Conservation (phyloP, 176 grass and related monocot species). For the Carex littledalei region DNA sequence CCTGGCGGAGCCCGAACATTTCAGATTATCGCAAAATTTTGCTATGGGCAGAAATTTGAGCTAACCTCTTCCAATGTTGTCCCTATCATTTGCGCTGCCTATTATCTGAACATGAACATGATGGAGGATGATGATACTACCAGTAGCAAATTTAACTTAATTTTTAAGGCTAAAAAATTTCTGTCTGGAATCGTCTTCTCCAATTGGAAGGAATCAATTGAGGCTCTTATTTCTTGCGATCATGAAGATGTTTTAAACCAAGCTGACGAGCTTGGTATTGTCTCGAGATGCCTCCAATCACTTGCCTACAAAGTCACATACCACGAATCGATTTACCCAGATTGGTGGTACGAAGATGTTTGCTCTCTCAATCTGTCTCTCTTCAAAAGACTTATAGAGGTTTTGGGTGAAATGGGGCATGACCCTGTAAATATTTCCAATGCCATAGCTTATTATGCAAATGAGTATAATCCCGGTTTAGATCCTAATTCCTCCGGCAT, state of each 20-base stretch:
- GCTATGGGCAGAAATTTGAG: conserved; percentile 46
- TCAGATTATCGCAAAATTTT: conserved; percentile 43
- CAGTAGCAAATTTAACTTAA: conserved; percentile 17
- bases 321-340: neutral
- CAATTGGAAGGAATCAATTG: conserved; percentile 34
- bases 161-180: conserved; percentile 20
- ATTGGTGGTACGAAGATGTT: conserved; percentile 40
- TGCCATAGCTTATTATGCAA: conserved; percentile 29
- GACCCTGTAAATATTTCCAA: conserved; percentile 9
- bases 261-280: conserved; percentile 31
- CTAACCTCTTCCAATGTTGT: conserved; percentile 34
- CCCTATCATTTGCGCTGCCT: conserved; percentile 24
- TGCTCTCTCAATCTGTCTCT: conserved; percentile 28
- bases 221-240: conserved; percentile 24
- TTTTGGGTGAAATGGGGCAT: conserved; percentile 12
- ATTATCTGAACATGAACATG: conserved; percentile 40
- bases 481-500: conserved; percentile 12
- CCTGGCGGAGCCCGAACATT: conserved; percentile 41
- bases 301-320: conserved; percentile 27
- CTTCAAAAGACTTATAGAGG: conserved; percentile 29
- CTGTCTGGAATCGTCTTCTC: conserved; percentile 30
- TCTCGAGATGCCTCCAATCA: conserved; percentile 27
- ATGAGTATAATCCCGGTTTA: conserved; percentile 25
- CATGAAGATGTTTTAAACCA: conserved; percentile 23
- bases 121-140: conserved; percentile 3